Evolutionary conservation across 257 asterid species (phyloP).

Genomic region (Solanum appendiculatum): DNA sequence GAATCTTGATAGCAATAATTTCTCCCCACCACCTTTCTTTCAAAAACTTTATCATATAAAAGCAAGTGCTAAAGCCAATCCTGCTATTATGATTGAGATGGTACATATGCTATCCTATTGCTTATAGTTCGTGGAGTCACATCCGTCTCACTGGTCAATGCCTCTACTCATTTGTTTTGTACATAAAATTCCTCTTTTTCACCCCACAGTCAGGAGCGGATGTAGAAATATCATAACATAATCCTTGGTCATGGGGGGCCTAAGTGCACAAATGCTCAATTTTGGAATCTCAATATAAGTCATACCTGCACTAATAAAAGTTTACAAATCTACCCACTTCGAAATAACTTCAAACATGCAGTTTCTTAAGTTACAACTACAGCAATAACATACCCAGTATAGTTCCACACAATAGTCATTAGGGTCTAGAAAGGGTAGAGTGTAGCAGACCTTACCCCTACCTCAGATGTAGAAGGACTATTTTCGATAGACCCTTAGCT

Average conservation of each 20-base stretch:
- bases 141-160: slow-evolving; percentile 14
- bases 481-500: not conserved
- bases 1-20: slow-evolving; percentile 11
- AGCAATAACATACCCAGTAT: not conserved
- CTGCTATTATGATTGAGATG: slow-evolving; percentile 6
- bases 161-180: slow-evolving; percentile 7
- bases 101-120: not conserved
- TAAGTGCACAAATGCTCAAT: not conserved
- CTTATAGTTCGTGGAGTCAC: slow-evolving; percentile 22
- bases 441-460: not conserved
- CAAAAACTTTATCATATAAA: slow-evolving; percentile 28
- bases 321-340: not conserved
- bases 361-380: not conserved
- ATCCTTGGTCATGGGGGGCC: not conserved
- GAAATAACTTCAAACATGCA: not conserved
- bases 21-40: slow-evolving; percentile 17
- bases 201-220: not conserved
- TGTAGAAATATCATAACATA: not conserved
- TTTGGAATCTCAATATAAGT: not conserved
- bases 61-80: not conserved
- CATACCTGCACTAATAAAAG: not conserved
- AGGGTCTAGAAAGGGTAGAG: not conserved
- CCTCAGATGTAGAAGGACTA: not conserved
- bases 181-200: not conserved
- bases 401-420: not conserved